Evolutionary conservation across 371 early-diverging fungal genomes (phyloP), one percentile per base, ranked within the genome.

Genomic region (Lichtheimia corymbifera): DNA sequence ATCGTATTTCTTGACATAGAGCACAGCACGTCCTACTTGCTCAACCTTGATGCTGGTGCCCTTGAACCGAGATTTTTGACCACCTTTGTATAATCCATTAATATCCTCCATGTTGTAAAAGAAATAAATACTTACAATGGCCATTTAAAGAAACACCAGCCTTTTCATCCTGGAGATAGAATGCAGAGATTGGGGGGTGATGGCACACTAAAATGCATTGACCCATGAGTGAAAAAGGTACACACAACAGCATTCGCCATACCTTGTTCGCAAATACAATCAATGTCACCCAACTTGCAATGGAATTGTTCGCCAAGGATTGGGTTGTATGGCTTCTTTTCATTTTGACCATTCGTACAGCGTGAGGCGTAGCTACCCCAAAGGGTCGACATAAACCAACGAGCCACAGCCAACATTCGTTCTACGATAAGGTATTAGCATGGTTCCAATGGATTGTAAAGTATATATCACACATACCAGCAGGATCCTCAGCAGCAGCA

Each of bases 271-370:
- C 92, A 76, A 28, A 74, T 51, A 61, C 76, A 76, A 24, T 74
- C 66, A 20, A 71, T 63, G 47, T 72, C 67, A 2, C 76, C 79
- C 63, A 72, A 66, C 24, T 47, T 61, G 66, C 76, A 79, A 53
- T 60, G 63, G 77, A 96, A 97, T 28, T 91, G 87, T 75, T 98
- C 99, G 42, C 97, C 98, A 15, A 93, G 77, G 40, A 93, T 90
- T 14, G 93, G 93, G 47, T 93, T 93, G 61, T 87, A 93, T 5
- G 91, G 91, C 65, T 91, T 91, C 74, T 91, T 91, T 53, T 91
- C 92, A 15, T 53, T 67, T 15, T 65, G 49, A 15, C 76, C 76
- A 49, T 68, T 64, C 9, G 70, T 68, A 53, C 72, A 70, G 6
- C 72, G 72, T n/a, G 76, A 75, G 17, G 76, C 72, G 52, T 83